A percentile compares a stretch with the other conserved stretches of the same genome.
phyloP scores from a whole-genome alignment of 129 eudicot genomes.

The Tanacetum coccineum region DNA sequence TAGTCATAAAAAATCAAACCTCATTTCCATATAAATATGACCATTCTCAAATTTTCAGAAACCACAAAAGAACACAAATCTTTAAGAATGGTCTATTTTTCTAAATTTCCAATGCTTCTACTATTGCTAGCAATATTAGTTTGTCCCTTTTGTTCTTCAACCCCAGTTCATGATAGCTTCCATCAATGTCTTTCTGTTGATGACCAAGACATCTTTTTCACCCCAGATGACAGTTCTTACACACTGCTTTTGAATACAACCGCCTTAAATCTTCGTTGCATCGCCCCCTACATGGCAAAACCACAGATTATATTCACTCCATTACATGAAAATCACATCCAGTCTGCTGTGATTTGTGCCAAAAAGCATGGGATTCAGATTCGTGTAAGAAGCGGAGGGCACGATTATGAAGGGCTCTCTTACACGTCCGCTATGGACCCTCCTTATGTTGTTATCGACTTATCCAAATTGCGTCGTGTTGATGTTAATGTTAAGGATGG shows the following conservation, averaged over 20 bases:
- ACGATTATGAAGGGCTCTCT: slow-evolving; percentile 59
- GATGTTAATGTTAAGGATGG: slow-evolving; percentile 38
- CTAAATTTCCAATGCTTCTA: slow-evolving; percentile 15
- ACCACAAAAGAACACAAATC: background rate
- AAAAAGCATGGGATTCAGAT: slow-evolving; percentile 41
- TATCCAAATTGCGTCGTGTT: slow-evolving; percentile 51
- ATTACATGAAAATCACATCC: slow-evolving; percentile 46
- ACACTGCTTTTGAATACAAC: slow-evolving; percentile 42
- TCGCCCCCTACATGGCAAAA: slow-evolving; percentile 39
- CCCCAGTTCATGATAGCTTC: slow-evolving; percentile 32
- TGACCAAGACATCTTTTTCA: slow-evolving; percentile 40
- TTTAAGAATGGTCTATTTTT: slow-evolving; percentile 16
- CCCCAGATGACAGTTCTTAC: slow-evolving; percentile 47
- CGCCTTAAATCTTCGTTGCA: slow-evolving; percentile 61
- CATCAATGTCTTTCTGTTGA: slow-evolving; percentile 30
- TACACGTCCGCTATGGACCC: slow-evolving; percentile 45
- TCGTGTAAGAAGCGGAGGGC: slow-evolving; percentile 60
- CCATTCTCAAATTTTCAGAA: slow-evolving; percentile 27
- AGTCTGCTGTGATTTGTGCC: slow-evolving; percentile 52
- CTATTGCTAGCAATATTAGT: slow-evolving; percentile 17
- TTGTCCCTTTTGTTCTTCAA: slow-evolving; percentile 24
- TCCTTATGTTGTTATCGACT: slow-evolving; percentile 52
- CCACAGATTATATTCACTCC: slow-evolving; percentile 57
- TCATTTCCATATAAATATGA: slow-evolving; percentile 27
- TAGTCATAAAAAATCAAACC: slow-evolving; percentile 35